phyloP scores from a whole-genome alignment of 2,329 filamentous ascomycete genomes.

The Talaromyces funiculosus region DNA sequence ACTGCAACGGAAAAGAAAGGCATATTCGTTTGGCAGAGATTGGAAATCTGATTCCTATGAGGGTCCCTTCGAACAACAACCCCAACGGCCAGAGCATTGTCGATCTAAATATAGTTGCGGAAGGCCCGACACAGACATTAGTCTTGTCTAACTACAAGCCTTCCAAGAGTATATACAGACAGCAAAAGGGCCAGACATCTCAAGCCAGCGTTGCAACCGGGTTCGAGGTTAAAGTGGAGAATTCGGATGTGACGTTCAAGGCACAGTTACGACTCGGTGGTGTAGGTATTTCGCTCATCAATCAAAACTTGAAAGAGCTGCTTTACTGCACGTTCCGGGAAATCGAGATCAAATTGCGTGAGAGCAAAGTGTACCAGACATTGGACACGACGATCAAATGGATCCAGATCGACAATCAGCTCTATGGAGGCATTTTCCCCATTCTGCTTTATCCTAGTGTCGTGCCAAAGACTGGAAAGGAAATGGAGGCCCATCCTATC shows the following conservation, averaged over 20 bases:
- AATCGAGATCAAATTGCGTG: constrained; percentile 82
- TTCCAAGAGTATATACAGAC: constrained; percentile 85
- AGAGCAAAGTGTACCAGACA: constrained; percentile 91
- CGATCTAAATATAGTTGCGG: constrained; percentile 91
- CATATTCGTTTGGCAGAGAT: constrained; percentile 96
- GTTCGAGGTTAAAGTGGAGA: constrained; percentile 91
- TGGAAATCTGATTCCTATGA: constrained; percentile 91
- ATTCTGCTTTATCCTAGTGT: constrained; percentile 97
- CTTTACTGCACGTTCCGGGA: constrained; percentile 91
- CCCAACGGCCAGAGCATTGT: constrained; percentile 73
- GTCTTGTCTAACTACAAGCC: constrained; percentile 90
- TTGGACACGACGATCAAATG: constrained; percentile 88
- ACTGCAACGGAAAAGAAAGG: constrained; percentile 70
- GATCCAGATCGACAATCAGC: constrained; percentile 98
- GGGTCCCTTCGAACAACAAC: constrained; percentile 63
- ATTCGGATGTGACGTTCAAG: constrained; percentile 81
- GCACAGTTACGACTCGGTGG: constrained; percentile 84
- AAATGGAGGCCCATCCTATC: constrained; percentile 93
- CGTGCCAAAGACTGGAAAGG: constrained; percentile 91
- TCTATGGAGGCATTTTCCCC: constrained; percentile 96
- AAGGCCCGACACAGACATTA: constrained; percentile 90
- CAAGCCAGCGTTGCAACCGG: constrained; percentile 59
- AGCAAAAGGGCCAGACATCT: constrained; percentile 51
- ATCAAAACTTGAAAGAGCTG: constrained; percentile 82
- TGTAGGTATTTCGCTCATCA: constrained; percentile 88